These are phyloP conservation scores for Lanmaoa rubissima DNA, from an alignment of 768 basidiomycete species.

Conservation along the genomic window DNA sequence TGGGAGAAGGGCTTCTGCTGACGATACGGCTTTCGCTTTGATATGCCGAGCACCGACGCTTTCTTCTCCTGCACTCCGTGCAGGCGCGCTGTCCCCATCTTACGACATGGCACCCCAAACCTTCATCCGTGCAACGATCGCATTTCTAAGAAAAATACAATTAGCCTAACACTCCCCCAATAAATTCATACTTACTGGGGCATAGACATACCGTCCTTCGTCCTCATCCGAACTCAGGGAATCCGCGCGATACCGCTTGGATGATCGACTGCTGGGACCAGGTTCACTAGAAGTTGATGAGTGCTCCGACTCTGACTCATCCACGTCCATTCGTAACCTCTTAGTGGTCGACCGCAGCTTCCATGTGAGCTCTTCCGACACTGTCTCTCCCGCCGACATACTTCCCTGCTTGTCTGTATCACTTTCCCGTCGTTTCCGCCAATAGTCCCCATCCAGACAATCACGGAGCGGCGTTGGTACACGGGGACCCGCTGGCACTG, in stretches of 20 bases:
- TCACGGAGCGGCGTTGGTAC: not conserved
- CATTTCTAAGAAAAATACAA: not conserved
- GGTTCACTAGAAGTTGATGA: too few species aligned
- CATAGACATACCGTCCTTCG: not conserved
- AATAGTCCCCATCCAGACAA: accelerated
- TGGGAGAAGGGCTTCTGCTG: not conserved
- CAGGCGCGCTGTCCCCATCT: not conserved
- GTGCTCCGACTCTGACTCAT: not conserved
- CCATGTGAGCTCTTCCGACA: not conserved
- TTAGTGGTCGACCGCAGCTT: not conserved
- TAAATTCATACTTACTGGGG: not conserved
- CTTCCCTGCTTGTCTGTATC: not conserved
- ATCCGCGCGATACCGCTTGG: not conserved
- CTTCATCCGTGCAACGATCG: not conserved
- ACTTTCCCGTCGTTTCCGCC: not conserved
- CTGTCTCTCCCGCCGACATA: not conserved
- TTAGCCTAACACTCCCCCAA: not conserved
- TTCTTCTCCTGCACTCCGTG: not conserved
- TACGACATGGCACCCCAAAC: not conserved
- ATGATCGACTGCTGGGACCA: too few species aligned
- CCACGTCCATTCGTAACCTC: not conserved
- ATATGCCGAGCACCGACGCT: not conserved
- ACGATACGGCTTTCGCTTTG: not conserved
- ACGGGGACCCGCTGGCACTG: not conserved
- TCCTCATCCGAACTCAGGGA: not conserved